These are phyloP conservation scores for Aspergillus steynii DNA, from an alignment of 495 filamentous ascomycete species.

Conservation along the genomic window DNA sequence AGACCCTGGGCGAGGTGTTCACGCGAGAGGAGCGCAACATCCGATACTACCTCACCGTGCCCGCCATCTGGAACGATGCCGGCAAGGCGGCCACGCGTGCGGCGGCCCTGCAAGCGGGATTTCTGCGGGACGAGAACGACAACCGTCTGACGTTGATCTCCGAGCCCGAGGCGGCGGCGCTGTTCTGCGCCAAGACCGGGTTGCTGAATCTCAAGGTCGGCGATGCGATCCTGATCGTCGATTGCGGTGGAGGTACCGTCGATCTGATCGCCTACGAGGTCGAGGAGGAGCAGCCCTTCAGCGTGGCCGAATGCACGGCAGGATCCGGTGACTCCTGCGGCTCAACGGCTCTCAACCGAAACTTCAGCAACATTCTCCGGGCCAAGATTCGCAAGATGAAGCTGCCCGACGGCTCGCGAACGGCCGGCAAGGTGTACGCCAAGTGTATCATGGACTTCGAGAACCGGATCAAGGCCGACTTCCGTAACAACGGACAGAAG, in stretches of 20 bases:
- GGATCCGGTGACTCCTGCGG: slow-evolving; percentile 79
- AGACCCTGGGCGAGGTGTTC: slow-evolving; percentile 75
- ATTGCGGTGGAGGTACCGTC: slow-evolving; percentile 79
- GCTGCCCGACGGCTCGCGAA: slow-evolving; percentile 74
- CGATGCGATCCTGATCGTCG: slow-evolving; percentile 76
- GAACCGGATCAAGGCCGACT: slow-evolving; percentile 80
- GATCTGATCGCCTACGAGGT: slow-evolving; percentile 82
- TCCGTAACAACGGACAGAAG: slow-evolving; percentile 79
- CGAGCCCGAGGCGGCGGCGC: slow-evolving; percentile 74
- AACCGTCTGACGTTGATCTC: slow-evolving; percentile 73
- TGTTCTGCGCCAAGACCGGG: slow-evolving; percentile 79
- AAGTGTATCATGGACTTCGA: slow-evolving; percentile 88
- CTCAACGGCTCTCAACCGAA: slow-evolving; percentile 76
- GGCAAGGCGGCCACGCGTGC: slow-evolving; percentile 76
- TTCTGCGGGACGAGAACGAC: slow-evolving; percentile 75
- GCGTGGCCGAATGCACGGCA: slow-evolving; percentile 74
- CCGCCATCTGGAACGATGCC: slow-evolving; percentile 81
- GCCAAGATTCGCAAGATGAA: slow-evolving; percentile 83
- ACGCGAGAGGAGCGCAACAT: slow-evolving; percentile 79
- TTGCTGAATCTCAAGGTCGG: slow-evolving; percentile 73
- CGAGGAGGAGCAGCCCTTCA: slow-evolving; percentile 75
- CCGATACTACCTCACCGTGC: slow-evolving; percentile 73
- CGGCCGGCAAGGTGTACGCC: slow-evolving; percentile 75
- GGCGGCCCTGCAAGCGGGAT: slow-evolving; percentile 75
- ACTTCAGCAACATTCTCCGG: slow-evolving; percentile 79